Percentiles rank a stretch among this genome's conserved stretches.
phyloP scores from a whole-genome alignment of 768 basidiomycete genomes.

The Thelephora aurantiotincta region DNA sequence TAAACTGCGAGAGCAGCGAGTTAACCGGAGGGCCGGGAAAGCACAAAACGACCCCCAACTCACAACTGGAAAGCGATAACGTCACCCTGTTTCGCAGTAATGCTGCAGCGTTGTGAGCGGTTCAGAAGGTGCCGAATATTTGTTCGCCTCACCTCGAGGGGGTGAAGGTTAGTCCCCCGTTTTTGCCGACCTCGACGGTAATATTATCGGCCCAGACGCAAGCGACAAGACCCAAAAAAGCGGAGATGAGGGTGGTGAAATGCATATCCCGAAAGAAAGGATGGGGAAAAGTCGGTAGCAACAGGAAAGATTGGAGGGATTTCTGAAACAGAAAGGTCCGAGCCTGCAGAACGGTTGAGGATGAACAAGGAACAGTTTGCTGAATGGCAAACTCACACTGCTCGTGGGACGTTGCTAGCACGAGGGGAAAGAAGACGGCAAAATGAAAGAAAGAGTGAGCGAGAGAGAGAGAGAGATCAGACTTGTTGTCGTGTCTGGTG shows the following conservation, averaged over 20 bases:
- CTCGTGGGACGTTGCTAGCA: not conserved
- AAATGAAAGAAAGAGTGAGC: not conserved
- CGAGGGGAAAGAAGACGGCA: not conserved
- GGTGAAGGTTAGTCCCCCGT: slow-evolving; percentile 1
- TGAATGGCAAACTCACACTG: not conserved
- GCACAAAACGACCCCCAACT: slow-evolving; percentile 7
- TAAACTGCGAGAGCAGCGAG: not conserved
- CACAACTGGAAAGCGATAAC: slow-evolving; percentile 40
- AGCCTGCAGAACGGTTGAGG: not conserved
- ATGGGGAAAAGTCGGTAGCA: slow-evolving; percentile 2
- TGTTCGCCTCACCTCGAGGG: slow-evolving; percentile 1
- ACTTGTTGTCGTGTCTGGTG: not conserved
- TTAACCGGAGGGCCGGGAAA: not conserved
- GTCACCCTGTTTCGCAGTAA: slow-evolving; percentile 32
- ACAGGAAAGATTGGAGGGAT: not conserved
- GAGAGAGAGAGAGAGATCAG: not conserved
- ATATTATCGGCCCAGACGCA: slow-evolving; percentile 19
- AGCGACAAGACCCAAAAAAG: slow-evolving; percentile 29
- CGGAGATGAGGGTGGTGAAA: slow-evolving; percentile 27
- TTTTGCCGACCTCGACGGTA: slow-evolving; percentile 16
- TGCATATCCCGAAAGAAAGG: slow-evolving; percentile 28
- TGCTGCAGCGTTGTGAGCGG: slow-evolving; percentile 14
- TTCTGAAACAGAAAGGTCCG: not conserved
- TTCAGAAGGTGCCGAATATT: not conserved
- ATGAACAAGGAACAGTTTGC: not conserved